Base-by-base conservation (phyloP, 805 yeast genomes). In the Teunomyces lycoperdinae region DNA sequence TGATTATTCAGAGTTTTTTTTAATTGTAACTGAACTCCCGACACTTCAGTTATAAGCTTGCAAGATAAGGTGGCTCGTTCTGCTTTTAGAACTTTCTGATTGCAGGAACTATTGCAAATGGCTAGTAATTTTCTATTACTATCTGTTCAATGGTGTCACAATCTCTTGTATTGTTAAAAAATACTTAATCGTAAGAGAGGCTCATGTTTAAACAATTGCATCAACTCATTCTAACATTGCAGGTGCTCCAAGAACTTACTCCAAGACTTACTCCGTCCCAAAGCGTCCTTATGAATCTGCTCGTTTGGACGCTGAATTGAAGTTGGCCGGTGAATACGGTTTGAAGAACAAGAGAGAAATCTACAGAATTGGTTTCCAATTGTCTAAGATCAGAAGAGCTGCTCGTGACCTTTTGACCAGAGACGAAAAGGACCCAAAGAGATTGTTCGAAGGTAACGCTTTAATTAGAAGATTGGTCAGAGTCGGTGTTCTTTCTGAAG, bases 381-480 rank as follows among this genome's bases (percentile, higher is more conserved):
- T 94, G 73, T 94, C 99, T 60, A 94, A 94, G 86, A 92, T 94
- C 76, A 91, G 99, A 84, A 90, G 99, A 84, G 99, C 99, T 77
- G 99, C 99, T 74, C 96, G 99, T 87, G 98, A 94, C 73, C 83
- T 94, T 71, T 86, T 94, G 79, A 94, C 99, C 84, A 90, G 97
- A 84, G 99, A 94, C 72, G 99, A 94, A 84, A 94, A 94, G 86
- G 99, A 94, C 80, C 97, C 96, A 86, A 94, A 91, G 89, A 90
- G 99, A 84, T 87, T 94, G 73, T 94, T 94, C 84, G 99, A 94
- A 82, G 99, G 99, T 88, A 94, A 94, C 76, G 99, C 99, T 74
- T 89, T 94, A 76, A 94, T 94, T 80, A 91, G 99, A 86, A 90
- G 98, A 85, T 86, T 94, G 74, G 98, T 94, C 60, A 71, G 99